Evolutionary conservation across 177 flowering plant species (phyloP).

Genomic region (Vitis hybrid): DNA sequence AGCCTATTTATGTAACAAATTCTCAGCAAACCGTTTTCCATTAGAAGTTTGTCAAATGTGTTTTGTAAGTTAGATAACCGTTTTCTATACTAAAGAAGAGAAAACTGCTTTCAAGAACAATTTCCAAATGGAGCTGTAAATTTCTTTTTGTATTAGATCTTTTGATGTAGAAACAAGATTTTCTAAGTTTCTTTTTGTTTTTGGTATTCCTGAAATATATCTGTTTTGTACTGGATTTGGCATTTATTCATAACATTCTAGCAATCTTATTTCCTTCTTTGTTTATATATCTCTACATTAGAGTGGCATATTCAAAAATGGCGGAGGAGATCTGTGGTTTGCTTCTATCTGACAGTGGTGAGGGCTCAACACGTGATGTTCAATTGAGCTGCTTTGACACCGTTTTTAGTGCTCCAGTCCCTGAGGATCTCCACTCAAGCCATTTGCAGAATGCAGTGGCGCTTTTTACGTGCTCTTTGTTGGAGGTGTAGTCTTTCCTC

Average conservation of each 20-base stretch:
- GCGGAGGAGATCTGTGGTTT: constrained; percentile 70
- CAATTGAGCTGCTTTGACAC: constrained; percentile 71
- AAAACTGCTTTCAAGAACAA: no score
- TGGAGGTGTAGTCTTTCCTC: constrained; percentile 28
- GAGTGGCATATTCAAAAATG: constrained; percentile 90
- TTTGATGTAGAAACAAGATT: not conserved
- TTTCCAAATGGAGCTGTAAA: no score
- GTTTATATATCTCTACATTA: constrained; percentile 24
- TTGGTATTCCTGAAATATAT: no score
- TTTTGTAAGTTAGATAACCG: no score
- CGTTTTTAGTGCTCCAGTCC: constrained; percentile 61
- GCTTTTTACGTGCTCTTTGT: constrained; percentile 62
- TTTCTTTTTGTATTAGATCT: no score
- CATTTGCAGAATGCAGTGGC: constrained; percentile 88
- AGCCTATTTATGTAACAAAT: no score
- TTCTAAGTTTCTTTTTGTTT: not conserved
- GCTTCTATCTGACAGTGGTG: constrained; percentile 53
- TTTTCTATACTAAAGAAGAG: no score
- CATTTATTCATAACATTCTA: not conserved
- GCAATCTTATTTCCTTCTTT: not conserved
- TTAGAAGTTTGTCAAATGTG: no score
- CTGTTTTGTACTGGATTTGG: not conserved
- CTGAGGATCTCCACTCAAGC: constrained; percentile 69
- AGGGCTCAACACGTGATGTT: constrained; percentile 47
- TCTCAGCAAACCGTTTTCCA: no score